These are phyloP conservation scores for Macrotyloma uniflorum DNA, from an alignment of 306 rosid species.

Conservation along the genomic window DNA sequence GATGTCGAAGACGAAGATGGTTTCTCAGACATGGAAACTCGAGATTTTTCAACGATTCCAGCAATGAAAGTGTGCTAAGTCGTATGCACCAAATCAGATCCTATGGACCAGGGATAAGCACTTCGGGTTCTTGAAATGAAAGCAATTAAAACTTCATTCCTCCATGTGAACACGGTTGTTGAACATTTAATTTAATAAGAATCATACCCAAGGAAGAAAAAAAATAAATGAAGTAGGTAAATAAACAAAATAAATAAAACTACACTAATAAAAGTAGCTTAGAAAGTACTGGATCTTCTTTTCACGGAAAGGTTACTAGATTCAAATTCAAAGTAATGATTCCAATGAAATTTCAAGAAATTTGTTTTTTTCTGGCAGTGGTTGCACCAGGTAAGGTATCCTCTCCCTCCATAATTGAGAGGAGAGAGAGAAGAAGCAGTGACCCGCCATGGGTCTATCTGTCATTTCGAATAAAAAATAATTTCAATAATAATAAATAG, in stretches of 20 bases:
- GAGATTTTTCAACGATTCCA: slow-evolving; percentile 1
- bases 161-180: slow-evolving; percentile 53
- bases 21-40: slow-evolving; percentile 61
- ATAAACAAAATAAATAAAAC: neutral
- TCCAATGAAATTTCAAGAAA: slow-evolving; percentile 11
- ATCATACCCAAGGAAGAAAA: slow-evolving; percentile 18
- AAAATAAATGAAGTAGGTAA: neutral
- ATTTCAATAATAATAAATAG: neutral
- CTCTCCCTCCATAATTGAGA: slow-evolving; percentile 29
- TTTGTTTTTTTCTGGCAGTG: neutral
- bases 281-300: slow-evolving; percentile 35
- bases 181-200: slow-evolving; percentile 50
- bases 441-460: slow-evolving; percentile 40
- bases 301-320: slow-evolving; percentile 31
- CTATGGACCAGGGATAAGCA: slow-evolving; percentile 33
- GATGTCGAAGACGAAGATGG: slow-evolving; percentile 39
- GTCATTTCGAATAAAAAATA: slow-evolving; percentile 44
- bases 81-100: slow-evolving; percentile 37
- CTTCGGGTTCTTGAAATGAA: slow-evolving; percentile 37
- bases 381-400: neutral
- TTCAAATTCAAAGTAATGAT: slow-evolving; percentile 30
- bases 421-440: slow-evolving; percentile 23
- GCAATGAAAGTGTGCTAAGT: neutral
- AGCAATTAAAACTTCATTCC: slow-evolving; percentile 48
- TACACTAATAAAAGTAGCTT: slow-evolving; percentile 17